Conservation (phyloP, 2,329 filamentous ascomycete genomes). For the Aspergillus thermomutatus region DNA sequence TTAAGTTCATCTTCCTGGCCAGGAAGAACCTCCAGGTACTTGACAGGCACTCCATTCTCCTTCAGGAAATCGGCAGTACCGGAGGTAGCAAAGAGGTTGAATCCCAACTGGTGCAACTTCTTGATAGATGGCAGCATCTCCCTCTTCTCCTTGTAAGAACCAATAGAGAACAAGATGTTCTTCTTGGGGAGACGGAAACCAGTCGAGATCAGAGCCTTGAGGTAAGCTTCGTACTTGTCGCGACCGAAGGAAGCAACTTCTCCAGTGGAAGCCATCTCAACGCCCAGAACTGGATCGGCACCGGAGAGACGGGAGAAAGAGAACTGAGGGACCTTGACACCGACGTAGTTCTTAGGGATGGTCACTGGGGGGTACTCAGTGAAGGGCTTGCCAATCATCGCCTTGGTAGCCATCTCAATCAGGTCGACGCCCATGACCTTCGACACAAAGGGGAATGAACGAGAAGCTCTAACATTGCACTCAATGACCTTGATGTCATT, state of each 20-base stretch:
- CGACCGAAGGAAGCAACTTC: slow-evolving; percentile 95
- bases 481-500: slow-evolving; percentile 99
- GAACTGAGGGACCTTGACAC: slow-evolving; percentile 98
- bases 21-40: slow-evolving; percentile 85
- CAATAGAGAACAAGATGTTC: slow-evolving; percentile 92
- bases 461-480: slow-evolving; percentile 93
- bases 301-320: slow-evolving; percentile 96
- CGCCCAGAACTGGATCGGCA: slow-evolving; percentile 91
- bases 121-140: slow-evolving; percentile 92
- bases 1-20: slow-evolving; percentile 79
- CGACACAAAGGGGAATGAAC: slow-evolving; percentile 96
- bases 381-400: slow-evolving; percentile 83
- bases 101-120: slow-evolving; percentile 86
- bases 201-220: slow-evolving; percentile 92
- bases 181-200: slow-evolving; percentile 95
- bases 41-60: slow-evolving; percentile 85
- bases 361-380: slow-evolving; percentile 74
- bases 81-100: slow-evolving; percentile 92
- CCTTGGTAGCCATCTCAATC: slow-evolving; percentile 98
- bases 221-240: slow-evolving; percentile 95
- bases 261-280: slow-evolving; percentile 98
- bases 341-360: slow-evolving; percentile 78
- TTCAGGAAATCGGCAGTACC: slow-evolving; percentile 96
- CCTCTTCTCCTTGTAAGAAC: slow-evolving; percentile 95
- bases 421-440: slow-evolving; percentile 98